phyloP scores from a whole-genome alignment of 108 stramenopile species.

The Nitzschia sp. region DNA sequence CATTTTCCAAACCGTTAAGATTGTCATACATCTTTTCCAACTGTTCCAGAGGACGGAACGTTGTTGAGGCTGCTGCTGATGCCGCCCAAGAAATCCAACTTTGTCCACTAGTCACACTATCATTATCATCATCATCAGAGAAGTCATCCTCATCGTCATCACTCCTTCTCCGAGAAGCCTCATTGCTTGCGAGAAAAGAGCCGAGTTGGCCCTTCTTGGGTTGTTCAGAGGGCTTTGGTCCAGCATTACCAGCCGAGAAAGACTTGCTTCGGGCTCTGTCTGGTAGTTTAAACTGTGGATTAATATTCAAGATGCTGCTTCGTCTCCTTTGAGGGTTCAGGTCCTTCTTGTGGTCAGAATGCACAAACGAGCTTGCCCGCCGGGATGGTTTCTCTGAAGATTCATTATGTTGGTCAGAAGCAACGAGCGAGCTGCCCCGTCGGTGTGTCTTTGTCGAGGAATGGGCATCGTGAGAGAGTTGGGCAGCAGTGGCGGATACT shows the following conservation, averaged over 20 bases:
- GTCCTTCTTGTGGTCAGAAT: too few species aligned
- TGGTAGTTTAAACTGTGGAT: too few species aligned
- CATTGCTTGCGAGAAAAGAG: slow-evolving; percentile 1
- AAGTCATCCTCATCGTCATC: slow-evolving; percentile 1
- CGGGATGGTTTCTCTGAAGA: too few species aligned
- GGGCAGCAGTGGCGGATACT: too few species aligned
- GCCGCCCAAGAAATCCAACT: slow-evolving; percentile 21
- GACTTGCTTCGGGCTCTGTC: background rate
- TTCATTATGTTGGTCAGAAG: too few species aligned
- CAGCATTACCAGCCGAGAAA: background rate
- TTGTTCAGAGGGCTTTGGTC: background rate
- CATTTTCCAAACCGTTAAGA: slow-evolving; percentile 7
- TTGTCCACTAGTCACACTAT: slow-evolving; percentile 8
- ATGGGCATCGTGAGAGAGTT: too few species aligned
- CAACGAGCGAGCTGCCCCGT: too few species aligned
- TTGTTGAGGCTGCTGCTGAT: background rate
- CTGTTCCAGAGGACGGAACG: slow-evolving; percentile 12
- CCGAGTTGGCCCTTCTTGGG: slow-evolving; percentile 1
- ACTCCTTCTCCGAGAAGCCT: background rate
- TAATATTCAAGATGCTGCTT: too few species aligned
- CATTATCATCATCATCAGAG: background rate
- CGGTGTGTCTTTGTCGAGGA: too few species aligned
- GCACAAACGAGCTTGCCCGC: too few species aligned
- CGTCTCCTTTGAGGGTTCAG: too few species aligned
- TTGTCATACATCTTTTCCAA: slow-evolving; percentile 15